A percentile compares a stretch with the other conserved stretches of the same genome.
phyloP scores from a whole-genome alignment of 176 grass and related monocot genomes.

The Avena insularis region DNA sequence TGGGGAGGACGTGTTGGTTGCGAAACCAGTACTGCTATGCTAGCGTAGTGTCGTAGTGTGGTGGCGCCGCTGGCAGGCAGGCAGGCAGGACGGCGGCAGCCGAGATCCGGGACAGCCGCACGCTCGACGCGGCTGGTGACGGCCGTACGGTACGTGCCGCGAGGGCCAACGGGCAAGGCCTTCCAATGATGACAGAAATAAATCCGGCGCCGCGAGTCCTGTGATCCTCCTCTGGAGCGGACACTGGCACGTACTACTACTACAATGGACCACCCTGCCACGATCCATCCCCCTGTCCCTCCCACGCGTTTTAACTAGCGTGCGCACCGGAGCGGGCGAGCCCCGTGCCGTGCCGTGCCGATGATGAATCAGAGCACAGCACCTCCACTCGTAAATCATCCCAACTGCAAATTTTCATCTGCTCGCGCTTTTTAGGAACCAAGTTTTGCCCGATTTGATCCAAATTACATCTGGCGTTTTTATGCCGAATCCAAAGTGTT shows the following conservation, averaged over 20 bases:
- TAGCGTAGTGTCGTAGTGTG: no score
- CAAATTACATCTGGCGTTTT: no score
- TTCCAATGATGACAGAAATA: not conserved
- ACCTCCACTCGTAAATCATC: no score
- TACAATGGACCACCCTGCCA: not conserved
- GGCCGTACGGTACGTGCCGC: not conserved
- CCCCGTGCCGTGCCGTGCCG: no score
- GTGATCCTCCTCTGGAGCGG: slow-evolving; percentile 13
- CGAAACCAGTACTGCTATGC: not conserved
- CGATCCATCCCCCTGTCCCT: no score
- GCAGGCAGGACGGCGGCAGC: not conserved
- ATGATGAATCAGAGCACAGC: no score
- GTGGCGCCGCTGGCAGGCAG: not conserved
- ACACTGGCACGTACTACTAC: not conserved
- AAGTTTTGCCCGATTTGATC: no score
- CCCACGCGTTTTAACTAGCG: no score
- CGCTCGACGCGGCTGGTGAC: not conserved
- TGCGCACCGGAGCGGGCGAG: no score
- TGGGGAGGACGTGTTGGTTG: not conserved
- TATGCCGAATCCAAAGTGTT: no score
- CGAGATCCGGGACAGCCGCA: not conserved
- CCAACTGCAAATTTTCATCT: no score
- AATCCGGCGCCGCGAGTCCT: slow-evolving; percentile 43
- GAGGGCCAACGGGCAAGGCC: not conserved
- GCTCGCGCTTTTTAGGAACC: no score